phyloP scores from a whole-genome alignment of 805 yeast species.

The Barnettozyma vustinii region DNA sequence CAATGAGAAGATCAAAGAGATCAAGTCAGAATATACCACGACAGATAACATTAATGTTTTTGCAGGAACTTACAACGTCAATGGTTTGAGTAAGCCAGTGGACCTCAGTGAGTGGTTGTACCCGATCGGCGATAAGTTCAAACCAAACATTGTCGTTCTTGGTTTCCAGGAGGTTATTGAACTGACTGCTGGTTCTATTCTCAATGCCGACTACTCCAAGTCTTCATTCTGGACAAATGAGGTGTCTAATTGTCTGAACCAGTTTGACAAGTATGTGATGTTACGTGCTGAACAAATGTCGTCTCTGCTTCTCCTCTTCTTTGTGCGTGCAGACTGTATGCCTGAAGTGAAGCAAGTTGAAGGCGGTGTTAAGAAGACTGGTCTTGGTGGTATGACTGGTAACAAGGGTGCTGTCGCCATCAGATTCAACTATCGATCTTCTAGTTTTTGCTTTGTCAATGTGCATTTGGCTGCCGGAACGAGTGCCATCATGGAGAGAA shows the following conservation, averaged over 20 bases:
- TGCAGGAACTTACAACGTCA: constrained; percentile 83
- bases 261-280: constrained; percentile 50
- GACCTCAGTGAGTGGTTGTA: constrained; percentile 77
- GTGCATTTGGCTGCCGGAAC: constrained; percentile 95
- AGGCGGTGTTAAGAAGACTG: constrained; percentile 94
- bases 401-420: constrained; percentile 96
- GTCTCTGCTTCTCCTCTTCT: constrained; percentile 58
- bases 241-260: constrained; percentile 59
- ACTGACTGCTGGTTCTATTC: constrained; percentile 82
- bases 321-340: constrained; percentile 47
- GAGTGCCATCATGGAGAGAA: constrained; percentile 75
- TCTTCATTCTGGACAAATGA: constrained; percentile 74
- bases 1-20: constrained; percentile 48
- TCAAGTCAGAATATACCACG: constrained; percentile 46
- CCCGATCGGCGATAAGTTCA: constrained; percentile 53
- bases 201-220: constrained; percentile 78
- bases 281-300: constrained; percentile 73
- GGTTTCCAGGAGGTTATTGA: constrained; percentile 96
- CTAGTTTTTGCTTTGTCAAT: constrained; percentile 78
- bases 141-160: constrained; percentile 79
- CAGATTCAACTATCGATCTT: constrained; percentile 73
- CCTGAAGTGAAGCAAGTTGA: constrained; percentile 71
- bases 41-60: constrained; percentile 57
- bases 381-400: constrained; percentile 94
- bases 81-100: constrained; percentile 55